These are phyloP conservation scores for Ogataea glucozyma DNA, from an alignment of 805 yeast genomes.

Conservation along the genomic window DNA sequence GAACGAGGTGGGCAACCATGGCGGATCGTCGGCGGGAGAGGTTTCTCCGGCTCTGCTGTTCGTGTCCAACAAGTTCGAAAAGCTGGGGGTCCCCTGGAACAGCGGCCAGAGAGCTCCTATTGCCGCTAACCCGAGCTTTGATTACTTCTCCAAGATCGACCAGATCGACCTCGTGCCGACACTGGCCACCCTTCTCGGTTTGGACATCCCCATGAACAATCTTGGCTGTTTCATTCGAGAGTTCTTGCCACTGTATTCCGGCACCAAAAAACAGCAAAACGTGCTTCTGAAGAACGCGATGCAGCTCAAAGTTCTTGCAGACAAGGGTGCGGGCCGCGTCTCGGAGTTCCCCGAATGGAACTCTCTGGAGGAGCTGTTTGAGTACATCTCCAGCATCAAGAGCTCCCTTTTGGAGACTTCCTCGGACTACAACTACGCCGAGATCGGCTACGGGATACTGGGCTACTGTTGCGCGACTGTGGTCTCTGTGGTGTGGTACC, in stretches of 20 bases:
- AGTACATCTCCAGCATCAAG: conserved; percentile 50
- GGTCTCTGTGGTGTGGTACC: conserved; percentile 30
- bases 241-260: conserved; percentile 52
- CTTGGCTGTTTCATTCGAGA: conserved; percentile 70
- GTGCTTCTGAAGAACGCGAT: conserved; percentile 55
- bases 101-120: conserved; percentile 40
- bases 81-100: conserved; percentile 23
- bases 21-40: conserved; percentile 92
- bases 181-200: conserved; percentile 55
- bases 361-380: conserved; percentile 12
- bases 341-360: conserved; percentile 16
- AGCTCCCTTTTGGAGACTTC: conserved; percentile 55
- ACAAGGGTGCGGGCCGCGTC: conserved; percentile 38
- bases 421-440: conserved; percentile 65
- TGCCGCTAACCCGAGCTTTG: conserved; percentile 43
- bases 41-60: conserved; percentile 82
- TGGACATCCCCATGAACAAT: conserved; percentile 70
- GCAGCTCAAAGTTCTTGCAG: conserved; percentile 53
- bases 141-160: conserved; percentile 53
- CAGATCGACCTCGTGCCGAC: conserved; percentile 80
- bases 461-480: conserved; percentile 36
- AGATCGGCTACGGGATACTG: conserved; percentile 46
- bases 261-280: conserved; percentile 34
- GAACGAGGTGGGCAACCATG: conserved; percentile 95
- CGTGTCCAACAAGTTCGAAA: conserved; percentile 59